phyloP scores from a whole-genome alignment of 2,329 filamentous ascomycete species.

The Botryotinia narcissicola region DNA sequence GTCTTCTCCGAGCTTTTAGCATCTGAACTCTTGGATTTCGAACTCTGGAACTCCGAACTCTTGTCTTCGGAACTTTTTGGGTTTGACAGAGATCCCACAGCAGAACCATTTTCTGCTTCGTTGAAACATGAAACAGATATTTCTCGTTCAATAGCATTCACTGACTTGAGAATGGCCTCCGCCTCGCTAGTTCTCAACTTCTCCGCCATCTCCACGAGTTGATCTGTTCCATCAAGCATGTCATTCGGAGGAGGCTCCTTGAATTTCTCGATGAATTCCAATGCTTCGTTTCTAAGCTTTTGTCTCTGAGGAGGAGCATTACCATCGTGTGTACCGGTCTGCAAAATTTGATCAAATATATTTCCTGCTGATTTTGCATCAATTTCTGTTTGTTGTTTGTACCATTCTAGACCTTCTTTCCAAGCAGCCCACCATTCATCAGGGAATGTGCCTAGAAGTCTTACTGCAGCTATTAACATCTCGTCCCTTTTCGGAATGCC shows the following conservation, averaged over 20 bases:
- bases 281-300: not conserved
- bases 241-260: not conserved
- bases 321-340: constrained; percentile 27
- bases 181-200: constrained; percentile 26
- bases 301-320: not conserved
- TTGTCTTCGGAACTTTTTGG: not conserved
- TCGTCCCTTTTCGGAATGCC: constrained; percentile 23
- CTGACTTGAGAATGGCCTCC: constrained; percentile 18
- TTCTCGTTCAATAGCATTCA: constrained; percentile 8
- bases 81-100: constrained; percentile 6
- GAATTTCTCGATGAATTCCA: not conserved
- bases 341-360: constrained; percentile 23
- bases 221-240: constrained; percentile 10
- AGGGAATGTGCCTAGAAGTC: constrained; percentile 25
- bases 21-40: not conserved
- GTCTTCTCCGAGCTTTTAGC: constrained; percentile 22
- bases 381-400: constrained; percentile 4
- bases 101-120: not conserved
- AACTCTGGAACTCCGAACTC: not conserved
- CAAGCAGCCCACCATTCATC: constrained; percentile 25
- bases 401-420: constrained; percentile 25
- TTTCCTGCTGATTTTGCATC: constrained; percentile 16
- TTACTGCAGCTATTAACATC: constrained; percentile 23
- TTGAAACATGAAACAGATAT: not conserved
- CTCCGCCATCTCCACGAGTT: constrained; percentile 22